Conservation (phyloP, 2,329 filamentous ascomycete genomes). For the Cladosporium sp. region DNA sequence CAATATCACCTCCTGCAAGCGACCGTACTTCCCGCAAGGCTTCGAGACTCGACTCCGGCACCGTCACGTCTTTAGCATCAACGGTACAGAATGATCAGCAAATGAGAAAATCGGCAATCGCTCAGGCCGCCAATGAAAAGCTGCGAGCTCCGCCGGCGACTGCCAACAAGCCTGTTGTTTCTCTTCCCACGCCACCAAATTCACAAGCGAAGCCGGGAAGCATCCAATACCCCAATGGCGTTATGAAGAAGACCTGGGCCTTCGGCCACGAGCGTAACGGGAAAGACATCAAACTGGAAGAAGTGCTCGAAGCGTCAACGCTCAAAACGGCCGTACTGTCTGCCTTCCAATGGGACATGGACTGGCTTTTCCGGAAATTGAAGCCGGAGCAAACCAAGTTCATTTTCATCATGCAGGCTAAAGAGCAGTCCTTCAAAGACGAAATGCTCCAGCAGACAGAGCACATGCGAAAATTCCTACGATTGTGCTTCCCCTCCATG, state of each 20-base stretch:
- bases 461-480: constrained; percentile 43
- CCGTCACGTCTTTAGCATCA: constrained; percentile 23
- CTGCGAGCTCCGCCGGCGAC: constrained; percentile 10
- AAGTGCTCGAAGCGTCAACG: constrained; percentile 70
- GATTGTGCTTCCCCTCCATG: constrained; percentile 79
- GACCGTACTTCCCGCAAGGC: constrained; percentile 20
- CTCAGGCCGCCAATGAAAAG: constrained; percentile 20
- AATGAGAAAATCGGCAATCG: constrained; percentile 19
- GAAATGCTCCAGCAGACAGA: constrained; percentile 28
- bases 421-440: constrained; percentile 38
- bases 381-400: constrained; percentile 51
- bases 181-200: background rate
- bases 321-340: constrained; percentile 77
- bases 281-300: constrained; percentile 82
- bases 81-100: constrained; percentile 20
- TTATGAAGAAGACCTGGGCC: constrained; percentile 78
- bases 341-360: constrained; percentile 79
- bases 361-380: constrained; percentile 63
- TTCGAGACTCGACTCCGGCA: constrained; percentile 21
- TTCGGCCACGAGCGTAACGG: constrained; percentile 55
- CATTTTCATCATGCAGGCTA: constrained; percentile 57
- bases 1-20: constrained; percentile 34
- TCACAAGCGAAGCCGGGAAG: constrained; percentile 9
- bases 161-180: background rate
- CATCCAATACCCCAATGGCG: constrained; percentile 54